phyloP scores from a whole-genome alignment of 176 grass and related monocot genomes.

The Rhynchospora tenuis region DNA sequence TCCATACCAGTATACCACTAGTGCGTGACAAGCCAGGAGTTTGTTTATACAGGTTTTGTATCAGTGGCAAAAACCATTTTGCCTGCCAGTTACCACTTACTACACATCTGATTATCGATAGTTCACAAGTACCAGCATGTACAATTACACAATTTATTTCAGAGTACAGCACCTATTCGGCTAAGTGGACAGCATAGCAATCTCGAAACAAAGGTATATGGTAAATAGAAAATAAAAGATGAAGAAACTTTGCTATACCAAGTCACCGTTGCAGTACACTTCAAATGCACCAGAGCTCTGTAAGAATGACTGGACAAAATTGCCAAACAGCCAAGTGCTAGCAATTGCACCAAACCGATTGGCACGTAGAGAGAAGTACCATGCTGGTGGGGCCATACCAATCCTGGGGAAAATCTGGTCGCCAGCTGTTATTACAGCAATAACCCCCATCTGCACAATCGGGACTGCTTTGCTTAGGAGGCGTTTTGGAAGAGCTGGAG shows the following conservation, averaged over 20 bases:
- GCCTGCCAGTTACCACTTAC: background rate
- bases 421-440: constrained; percentile 77
- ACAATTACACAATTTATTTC: background rate
- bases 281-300: constrained; percentile 97
- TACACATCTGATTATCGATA: background rate
- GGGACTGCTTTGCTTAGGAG: constrained; percentile 74
- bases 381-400: constrained; percentile 82
- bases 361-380: constrained; percentile 70
- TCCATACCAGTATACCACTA: background rate
- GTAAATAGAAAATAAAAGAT: constrained; percentile 11
- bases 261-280: constrained; percentile 86
- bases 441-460: constrained; percentile 73
- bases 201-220: background rate
- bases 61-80: background rate
- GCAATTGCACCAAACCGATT: constrained; percentile 97
- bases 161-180: background rate
- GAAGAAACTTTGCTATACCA: constrained; percentile 50
- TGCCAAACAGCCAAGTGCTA: constrained; percentile 77
- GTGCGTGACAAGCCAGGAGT: background rate
- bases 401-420: constrained; percentile 96
- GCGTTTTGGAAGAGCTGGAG: constrained; percentile 79
- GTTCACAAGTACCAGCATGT: background rate
- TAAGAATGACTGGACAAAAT: constrained; percentile 75
- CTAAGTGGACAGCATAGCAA: background rate
- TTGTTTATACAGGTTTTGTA: background rate